Base-by-base conservation (phyloP, 2,329 filamentous ascomycete genomes). In the Cladosporium phlei region DNA sequence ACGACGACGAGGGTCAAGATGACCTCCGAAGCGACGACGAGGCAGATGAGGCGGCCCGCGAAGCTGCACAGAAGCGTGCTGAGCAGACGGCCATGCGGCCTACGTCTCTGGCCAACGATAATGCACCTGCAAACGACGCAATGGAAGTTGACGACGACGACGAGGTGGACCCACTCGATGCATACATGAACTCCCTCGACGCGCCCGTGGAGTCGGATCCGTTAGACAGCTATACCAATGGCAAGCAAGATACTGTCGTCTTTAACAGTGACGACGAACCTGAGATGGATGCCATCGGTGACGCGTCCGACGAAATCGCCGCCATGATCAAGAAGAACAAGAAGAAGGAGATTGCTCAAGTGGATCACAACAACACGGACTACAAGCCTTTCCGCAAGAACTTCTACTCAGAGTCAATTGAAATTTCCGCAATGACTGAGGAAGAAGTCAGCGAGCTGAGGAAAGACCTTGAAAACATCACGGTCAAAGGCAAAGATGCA, bases 401-500 rank as follows among this genome's bases (percentile, higher is more conserved):
- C 64, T 98, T 98, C 68, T 98, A 95, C 76, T 83, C 86, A 8
- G 90, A 97, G 63, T 90, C 93, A 8, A 76, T 81, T 16, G 90
- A 98, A 65, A 71, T 97, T 52, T 78, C 82, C 39, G 79, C 86
- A 34, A 83, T 97, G 78, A 88, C 82, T 2, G 85, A 94, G 54
- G 86, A 86, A 47, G 90, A 97, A 57, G 79, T 94, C 46, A 79
- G 82, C 33, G 86, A 86, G 55, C 67, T 98, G 46, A 82, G 93
- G 38, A 71, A 91, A 49, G 89, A 97, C 64, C 75, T 98, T 22
- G 93, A 97, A 64, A 91, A 89, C 38, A 97, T 98, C 69, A 96
- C 95, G 64, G 88, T 97, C 32, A 82, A 85, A 40, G 89, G 90
- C 51, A 82, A 88, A 55, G 81, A 95, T 58, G 83, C 94, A 4